Conservation (phyloP, 2,329 filamentous ascomycete genomes). For the Cercospora beticola region DNA sequence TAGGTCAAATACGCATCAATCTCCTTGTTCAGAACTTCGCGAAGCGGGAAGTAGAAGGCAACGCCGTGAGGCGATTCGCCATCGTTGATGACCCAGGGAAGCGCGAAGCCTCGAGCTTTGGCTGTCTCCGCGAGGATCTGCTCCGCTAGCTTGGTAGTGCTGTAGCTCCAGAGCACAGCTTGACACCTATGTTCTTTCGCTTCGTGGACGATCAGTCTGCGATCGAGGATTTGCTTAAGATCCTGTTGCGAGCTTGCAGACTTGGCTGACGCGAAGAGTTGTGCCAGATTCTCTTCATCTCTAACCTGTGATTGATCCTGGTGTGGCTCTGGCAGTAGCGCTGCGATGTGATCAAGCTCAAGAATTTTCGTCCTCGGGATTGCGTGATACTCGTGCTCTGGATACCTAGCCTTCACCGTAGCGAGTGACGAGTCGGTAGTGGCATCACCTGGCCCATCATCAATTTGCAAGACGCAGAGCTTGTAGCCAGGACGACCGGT, state of each 20-base stretch:
- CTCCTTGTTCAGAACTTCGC: slow-evolving; percentile 83
- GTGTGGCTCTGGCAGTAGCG: slow-evolving; percentile 3
- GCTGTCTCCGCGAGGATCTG: slow-evolving; percentile 83
- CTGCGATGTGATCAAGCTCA: slow-evolving; percentile 14
- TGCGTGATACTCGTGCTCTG: slow-evolving; percentile 52
- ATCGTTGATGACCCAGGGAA: slow-evolving; percentile 81
- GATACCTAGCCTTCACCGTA: slow-evolving; percentile 60
- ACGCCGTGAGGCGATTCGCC: slow-evolving; percentile 61
- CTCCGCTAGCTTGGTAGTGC: slow-evolving; percentile 82
- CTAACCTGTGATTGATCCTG: neutral
- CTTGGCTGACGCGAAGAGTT: slow-evolving; percentile 15
- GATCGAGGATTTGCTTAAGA: slow-evolving; percentile 67
- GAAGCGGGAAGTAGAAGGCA: slow-evolving; percentile 73
- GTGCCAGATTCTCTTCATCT: slow-evolving; percentile 1
- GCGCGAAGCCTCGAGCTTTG: slow-evolving; percentile 80
- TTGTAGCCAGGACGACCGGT: slow-evolving; percentile 67
- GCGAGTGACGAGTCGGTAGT: slow-evolving; percentile 25
- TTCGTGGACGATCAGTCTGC: slow-evolving; percentile 66
- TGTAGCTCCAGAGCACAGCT: slow-evolving; percentile 78
- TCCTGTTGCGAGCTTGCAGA: slow-evolving; percentile 74
- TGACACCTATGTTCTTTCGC: slow-evolving; percentile 63
- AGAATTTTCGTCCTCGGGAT: slow-evolving; percentile 18
- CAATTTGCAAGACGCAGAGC: slow-evolving; percentile 56
- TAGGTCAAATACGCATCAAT: slow-evolving; percentile 62
- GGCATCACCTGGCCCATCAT: slow-evolving; percentile 34